phyloP scores from a whole-genome alignment of 805 yeast species.

The Yarrowia hollandica region DNA sequence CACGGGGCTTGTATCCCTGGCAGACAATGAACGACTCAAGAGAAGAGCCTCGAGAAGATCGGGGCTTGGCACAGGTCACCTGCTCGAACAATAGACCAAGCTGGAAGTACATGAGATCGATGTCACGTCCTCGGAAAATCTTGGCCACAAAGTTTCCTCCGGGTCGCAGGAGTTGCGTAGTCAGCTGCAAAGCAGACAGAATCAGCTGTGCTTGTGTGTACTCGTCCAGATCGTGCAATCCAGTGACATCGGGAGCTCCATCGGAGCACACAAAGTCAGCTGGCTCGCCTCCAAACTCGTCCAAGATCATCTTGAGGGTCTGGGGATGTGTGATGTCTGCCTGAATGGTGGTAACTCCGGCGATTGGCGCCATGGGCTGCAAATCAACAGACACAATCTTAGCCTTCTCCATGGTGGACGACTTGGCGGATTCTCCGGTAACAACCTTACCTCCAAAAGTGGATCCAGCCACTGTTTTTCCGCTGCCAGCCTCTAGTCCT shows the following conservation, averaged over 20 bases:
- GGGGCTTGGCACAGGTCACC: slow-evolving; percentile 93
- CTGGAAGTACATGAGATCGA: slow-evolving; percentile 91
- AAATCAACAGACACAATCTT: slow-evolving; percentile 92
- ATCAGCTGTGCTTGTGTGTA: slow-evolving; percentile 94
- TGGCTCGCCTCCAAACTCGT: slow-evolving; percentile 82
- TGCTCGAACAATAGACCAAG: slow-evolving; percentile 78
- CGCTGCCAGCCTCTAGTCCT: slow-evolving; percentile 4
- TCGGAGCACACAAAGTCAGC: slow-evolving; percentile 97
- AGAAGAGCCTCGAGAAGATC: slow-evolving; percentile 93
- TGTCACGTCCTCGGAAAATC: slow-evolving; percentile 93
- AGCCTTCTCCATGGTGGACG: slow-evolving; percentile 42
- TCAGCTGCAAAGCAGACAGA: slow-evolving; percentile 84
- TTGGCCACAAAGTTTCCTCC: slow-evolving; percentile 96
- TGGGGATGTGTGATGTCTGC: slow-evolving; percentile 97
- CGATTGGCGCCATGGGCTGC: slow-evolving; percentile 97
- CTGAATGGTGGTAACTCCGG: slow-evolving; percentile 83
- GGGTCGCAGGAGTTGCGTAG: slow-evolving; percentile 82
- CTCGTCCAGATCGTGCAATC: slow-evolving; percentile 93
- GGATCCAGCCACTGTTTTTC: slow-evolving; percentile 5
- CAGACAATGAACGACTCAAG: slow-evolving; percentile 94
- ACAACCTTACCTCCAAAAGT: slow-evolving; percentile 12
- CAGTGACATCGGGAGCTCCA: slow-evolving; percentile 99
- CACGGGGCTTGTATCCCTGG: slow-evolving; percentile 78
- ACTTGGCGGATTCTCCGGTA: slow-evolving; percentile 28
- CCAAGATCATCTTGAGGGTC: slow-evolving; percentile 72